phyloP scores from a whole-genome alignment of 352 stramenopile species.

The Phytophthora pinifolia region DNA sequence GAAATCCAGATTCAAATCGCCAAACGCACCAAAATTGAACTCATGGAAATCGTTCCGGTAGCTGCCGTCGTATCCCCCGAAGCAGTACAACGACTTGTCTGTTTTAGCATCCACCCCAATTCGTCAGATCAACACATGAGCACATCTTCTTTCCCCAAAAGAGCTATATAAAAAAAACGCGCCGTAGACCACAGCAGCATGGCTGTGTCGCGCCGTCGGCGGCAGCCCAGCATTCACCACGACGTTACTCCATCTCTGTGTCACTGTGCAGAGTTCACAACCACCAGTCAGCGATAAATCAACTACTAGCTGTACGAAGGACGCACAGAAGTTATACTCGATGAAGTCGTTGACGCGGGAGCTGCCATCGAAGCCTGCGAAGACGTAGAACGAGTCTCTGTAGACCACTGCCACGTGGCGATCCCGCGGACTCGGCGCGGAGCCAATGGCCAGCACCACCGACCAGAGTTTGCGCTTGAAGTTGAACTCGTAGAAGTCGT shows the following conservation, averaged over 20 bases:
- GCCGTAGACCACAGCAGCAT: conserved; percentile 92
- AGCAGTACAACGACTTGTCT: conserved; percentile 90
- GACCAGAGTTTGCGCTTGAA: conserved; percentile 85
- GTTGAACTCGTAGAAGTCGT: conserved; percentile 94
- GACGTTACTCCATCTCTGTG: conserved; percentile 81
- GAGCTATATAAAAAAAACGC: conserved; percentile 1
- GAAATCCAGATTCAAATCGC: conserved; percentile 89
- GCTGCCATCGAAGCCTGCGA: conserved; percentile 93
- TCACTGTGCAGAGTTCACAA: conserved; percentile 37
- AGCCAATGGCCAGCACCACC: conserved; percentile 62
- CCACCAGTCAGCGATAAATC: conserved; percentile 3
- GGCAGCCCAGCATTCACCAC: conserved; percentile 76
- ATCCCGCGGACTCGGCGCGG: conserved; percentile 90
- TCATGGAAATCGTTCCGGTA: conserved; percentile 97
- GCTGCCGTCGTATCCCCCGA: conserved; percentile 95
- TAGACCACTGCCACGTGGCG: conserved; percentile 94
- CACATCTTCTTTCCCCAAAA: background rate
- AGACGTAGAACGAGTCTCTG: conserved; percentile 94
- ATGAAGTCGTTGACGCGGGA: conserved; percentile 95
- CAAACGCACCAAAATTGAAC: conserved; percentile 88
- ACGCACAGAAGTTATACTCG: conserved; percentile 92
- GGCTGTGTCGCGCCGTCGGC: conserved; percentile 94
- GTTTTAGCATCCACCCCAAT: background rate
- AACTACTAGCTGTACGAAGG: background rate
- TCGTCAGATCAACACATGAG: background rate